These are phyloP conservation scores for Rhynchosporium agropyri DNA, from an alignment of 2,329 filamentous ascomycete genomes.

Conservation along the genomic window DNA sequence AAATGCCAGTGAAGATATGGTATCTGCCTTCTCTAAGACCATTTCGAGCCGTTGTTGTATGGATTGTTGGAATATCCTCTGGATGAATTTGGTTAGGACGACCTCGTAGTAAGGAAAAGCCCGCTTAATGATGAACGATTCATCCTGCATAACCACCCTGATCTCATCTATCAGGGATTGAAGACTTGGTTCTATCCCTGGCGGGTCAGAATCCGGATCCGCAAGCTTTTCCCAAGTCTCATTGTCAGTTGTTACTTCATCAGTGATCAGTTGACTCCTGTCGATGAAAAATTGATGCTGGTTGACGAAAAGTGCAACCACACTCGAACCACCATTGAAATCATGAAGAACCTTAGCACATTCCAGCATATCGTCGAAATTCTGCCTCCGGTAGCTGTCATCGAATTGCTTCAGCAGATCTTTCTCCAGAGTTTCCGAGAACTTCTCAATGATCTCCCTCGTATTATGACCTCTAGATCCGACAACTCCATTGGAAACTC, in stretches of 20 bases:
- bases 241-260: conserved; percentile 56
- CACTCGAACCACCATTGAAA: conserved; percentile 93
- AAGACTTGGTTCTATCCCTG: conserved; percentile 86
- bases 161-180: conserved; percentile 94
- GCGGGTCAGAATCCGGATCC: conserved; percentile 90
- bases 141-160: conserved; percentile 92
- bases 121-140: conserved; percentile 93
- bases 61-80: conserved; percentile 96
- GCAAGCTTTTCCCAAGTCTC: conserved; percentile 89
- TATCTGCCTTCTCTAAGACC: conserved; percentile 92
- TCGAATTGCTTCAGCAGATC: conserved; percentile 96
- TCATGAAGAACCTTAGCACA: conserved; percentile 92
- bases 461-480: conserved; percentile 61
- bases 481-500: conserved; percentile 47
- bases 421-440: conserved; percentile 92
- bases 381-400: conserved; percentile 91
- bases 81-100: conserved; percentile 88
- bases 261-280: conserved; percentile 81
- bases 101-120: conserved; percentile 97
- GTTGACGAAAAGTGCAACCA: conserved; percentile 95
- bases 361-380: conserved; percentile 98
- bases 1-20: conserved; percentile 89
- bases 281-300: conserved; percentile 99
- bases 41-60: conserved; percentile 95
- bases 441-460: conserved; percentile 91